phyloP scores from a whole-genome alignment of 441 rosid species.

The Jatropha podagrica region DNA sequence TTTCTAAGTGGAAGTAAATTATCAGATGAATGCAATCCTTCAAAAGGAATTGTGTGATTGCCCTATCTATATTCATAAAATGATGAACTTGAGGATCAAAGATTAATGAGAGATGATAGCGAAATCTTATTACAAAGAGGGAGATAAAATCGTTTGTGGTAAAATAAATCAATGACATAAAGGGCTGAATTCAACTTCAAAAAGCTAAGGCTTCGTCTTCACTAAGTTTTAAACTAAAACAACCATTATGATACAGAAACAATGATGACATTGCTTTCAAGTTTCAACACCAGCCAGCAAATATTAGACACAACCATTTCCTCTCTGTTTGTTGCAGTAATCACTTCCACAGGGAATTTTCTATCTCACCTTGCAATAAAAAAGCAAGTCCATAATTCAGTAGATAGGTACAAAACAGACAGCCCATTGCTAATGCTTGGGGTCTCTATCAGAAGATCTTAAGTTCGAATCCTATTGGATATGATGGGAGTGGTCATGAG shows the following conservation, averaged over 20 bases:
- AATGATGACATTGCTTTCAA: not conserved
- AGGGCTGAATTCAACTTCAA: not conserved
- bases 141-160: not conserved
- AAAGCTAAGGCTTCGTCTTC: not conserved
- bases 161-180: not conserved
- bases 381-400: slow-evolving; percentile 4
- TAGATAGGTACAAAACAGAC: not conserved
- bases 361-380: not conserved
- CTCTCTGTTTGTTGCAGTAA: not conserved
- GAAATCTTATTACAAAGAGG: not conserved
- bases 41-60: too few relatives aligned
- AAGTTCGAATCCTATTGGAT: not conserved
- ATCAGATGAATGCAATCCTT: not conserved
- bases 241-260: not conserved
- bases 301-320: not conserved
- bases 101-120: not conserved
- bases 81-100: not conserved
- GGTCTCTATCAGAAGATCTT: not conserved
- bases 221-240: not conserved
- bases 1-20: not conserved
- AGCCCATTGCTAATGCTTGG: not conserved
- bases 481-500: not conserved
- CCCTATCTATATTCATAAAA: too few relatives aligned
- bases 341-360: not conserved
- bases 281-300: not conserved